Percentiles rank a stretch among this genome's conserved stretches.
Conservation (phyloP, 1,284 basidiomycete species). For the Neotropicomus parvogracilis region DNA sequence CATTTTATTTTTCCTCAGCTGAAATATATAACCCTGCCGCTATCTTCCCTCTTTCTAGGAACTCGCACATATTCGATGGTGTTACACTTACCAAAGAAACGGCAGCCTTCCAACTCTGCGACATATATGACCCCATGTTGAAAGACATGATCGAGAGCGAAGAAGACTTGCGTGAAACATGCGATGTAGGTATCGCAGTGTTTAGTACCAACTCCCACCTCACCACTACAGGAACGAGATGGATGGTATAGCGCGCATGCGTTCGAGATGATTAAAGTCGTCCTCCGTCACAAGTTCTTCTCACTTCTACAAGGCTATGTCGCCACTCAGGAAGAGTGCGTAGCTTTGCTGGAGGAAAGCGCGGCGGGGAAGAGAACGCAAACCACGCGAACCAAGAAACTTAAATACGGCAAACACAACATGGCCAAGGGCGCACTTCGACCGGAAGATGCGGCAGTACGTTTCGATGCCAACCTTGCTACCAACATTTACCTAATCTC, state of each 20-base stretch:
- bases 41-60: slow-evolving; percentile 35
- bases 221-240: slow-evolving; percentile 58
- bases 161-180: slow-evolving; percentile 61
- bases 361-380: slow-evolving; percentile 44
- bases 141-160: slow-evolving; percentile 75
- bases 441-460: slow-evolving; percentile 75
- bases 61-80: slow-evolving; percentile 89
- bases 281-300: slow-evolving; percentile 86
- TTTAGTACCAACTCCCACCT: neutral
- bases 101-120: slow-evolving; percentile 90
- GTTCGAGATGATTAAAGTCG: slow-evolving; percentile 77
- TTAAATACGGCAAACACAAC: slow-evolving; percentile 70
- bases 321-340: slow-evolving; percentile 70
- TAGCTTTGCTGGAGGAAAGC: slow-evolving; percentile 51
- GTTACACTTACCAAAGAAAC: slow-evolving; percentile 72
- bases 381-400: slow-evolving; percentile 40
- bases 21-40: neutral
- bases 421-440: slow-evolving; percentile 80
- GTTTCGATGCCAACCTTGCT: slow-evolving; percentile 19
- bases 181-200: slow-evolving; percentile 54
- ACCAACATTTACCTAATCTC: neutral
- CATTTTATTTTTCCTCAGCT: neutral
- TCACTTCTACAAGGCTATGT: slow-evolving; percentile 72
- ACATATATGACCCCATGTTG: slow-evolving; percentile 83
- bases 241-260: slow-evolving; percentile 81